Percentiles rank a stretch among this genome's conserved stretches.
Evolutionary conservation across 495 filamentous ascomycete species (phyloP).

Genomic region (Xylaria acuta): DNA sequence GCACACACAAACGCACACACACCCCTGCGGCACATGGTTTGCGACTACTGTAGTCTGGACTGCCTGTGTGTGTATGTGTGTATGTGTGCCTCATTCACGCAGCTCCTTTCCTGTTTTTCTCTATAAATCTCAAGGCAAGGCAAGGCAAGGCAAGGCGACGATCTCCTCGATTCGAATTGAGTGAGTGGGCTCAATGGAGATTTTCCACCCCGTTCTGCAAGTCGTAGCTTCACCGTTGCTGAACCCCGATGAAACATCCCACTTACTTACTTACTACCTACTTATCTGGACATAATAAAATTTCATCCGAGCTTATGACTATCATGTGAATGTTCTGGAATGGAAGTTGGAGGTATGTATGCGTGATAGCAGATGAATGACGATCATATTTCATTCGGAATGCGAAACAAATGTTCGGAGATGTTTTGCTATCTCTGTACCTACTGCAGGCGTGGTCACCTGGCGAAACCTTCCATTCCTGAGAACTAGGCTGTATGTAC

Average conservation of each 20-base stretch:
- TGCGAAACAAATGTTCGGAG: conserved; percentile 1
- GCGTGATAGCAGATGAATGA: background rate
- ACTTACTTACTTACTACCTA: no score
- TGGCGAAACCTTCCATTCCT: background rate
- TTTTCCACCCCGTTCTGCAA: background rate
- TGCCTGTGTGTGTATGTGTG: no score
- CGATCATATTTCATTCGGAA: conserved; percentile 19
- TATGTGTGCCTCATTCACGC: conserved; percentile 1
- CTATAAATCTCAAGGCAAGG: background rate
- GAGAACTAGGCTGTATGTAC: background rate
- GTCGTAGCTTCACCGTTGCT: background rate
- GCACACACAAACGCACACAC: background rate
- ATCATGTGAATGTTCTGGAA: background rate
- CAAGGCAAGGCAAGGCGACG: background rate
- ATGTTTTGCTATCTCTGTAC: background rate
- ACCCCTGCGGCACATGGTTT: background rate
- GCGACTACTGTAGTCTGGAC: background rate
- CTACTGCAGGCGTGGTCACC: background rate
- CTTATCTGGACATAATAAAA: no score
- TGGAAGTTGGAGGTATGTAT: background rate
- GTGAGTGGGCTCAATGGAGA: background rate
- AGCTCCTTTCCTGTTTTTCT: background rate
- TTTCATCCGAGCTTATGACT: background rate
- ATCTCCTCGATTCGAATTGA: background rate
- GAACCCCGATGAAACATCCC: background rate